Evolutionary conservation across 208 protist genomes (phyloP).

Genomic region (Leishmania tarentolae): DNA sequence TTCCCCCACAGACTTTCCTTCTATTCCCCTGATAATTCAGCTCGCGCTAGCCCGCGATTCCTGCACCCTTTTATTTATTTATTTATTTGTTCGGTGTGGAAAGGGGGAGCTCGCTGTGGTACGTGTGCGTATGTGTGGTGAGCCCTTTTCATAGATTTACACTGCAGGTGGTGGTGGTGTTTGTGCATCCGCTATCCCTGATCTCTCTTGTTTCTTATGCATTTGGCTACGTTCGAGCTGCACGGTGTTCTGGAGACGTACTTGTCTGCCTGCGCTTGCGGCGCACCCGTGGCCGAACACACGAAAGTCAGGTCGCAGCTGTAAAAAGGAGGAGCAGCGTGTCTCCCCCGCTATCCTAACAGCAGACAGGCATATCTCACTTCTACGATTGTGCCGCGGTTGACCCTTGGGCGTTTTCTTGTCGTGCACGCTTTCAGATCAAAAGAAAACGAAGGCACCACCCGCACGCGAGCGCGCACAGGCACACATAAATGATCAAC

Average conservation of each 20-base stretch:
- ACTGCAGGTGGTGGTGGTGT: not conserved
- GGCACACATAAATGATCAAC: conserved; percentile 24
- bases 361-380: not conserved
- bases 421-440: not conserved
- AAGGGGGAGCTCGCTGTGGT: no score
- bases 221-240: not conserved
- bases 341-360: no score
- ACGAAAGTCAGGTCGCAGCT: not conserved
- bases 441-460: not conserved
- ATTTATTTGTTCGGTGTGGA: not conserved
- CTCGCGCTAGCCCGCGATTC: not conserved
- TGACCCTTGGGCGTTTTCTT: not conserved
- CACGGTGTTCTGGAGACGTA: not conserved
- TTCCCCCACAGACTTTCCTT: not conserved
- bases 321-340: not conserved
- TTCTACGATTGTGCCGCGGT: not conserved
- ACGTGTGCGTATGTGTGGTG: not conserved
- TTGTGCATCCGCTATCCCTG: not conserved
- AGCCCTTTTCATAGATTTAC: not conserved
- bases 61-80: not conserved
- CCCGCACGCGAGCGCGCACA: no score
- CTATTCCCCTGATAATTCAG: not conserved
- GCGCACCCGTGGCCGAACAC: not conserved
- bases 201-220: not conserved
- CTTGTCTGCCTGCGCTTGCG: not conserved